Base-by-base conservation (phyloP, 306 rosid genomes). In the Pyrus bretschneideri region DNA sequence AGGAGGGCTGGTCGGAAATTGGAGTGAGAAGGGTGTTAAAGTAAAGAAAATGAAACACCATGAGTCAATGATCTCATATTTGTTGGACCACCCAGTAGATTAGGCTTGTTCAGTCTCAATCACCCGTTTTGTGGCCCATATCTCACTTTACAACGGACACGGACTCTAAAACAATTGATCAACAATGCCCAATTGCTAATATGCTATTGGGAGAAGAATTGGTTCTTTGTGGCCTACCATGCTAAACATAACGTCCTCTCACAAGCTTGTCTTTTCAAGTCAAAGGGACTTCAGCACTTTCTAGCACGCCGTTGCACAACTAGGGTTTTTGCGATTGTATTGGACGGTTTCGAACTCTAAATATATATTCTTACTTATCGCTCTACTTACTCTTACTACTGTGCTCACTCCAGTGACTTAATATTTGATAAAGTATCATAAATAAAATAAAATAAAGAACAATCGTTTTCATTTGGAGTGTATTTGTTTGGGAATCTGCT, bases 91-190 rank as follows among this genome's bases (percentile, higher is more conserved):
- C 65, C 33, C 10, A 46, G 22, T 45, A 35, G 70, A 64, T 76
- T 67, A 70, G 33, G 73, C 52, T 76, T 30, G 58, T 76, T 21
- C 9, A 31, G 74, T 81, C 74, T 65, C 65, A 76, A 70, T 76
- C 81, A 65, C 42, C 18, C n/a, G 31, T 8, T 74, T 62, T 62
- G 80, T 70, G 77, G 81, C 83, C 83, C 83, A 75, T 80, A 75
- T 74, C 61, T 42, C 35, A 19, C 51, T 35, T 69, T 59, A 51
- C 19, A 55, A 6, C 33, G 17, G 29, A 70, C 42, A 40, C 52
- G 69, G 67, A n/a, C 38, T 17, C 64, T 21, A 40, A 9, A 18
- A 4, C 54, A 75, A 17, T 61, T 35, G 8, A 25, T 69, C 49
- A 11, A 30, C 67, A 10, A 4, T 74, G 2, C 19, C 71, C n/a